phyloP scores from a whole-genome alignment of 2,329 filamentous ascomycete species.

The Ceratocystis eucalypticola region DNA sequence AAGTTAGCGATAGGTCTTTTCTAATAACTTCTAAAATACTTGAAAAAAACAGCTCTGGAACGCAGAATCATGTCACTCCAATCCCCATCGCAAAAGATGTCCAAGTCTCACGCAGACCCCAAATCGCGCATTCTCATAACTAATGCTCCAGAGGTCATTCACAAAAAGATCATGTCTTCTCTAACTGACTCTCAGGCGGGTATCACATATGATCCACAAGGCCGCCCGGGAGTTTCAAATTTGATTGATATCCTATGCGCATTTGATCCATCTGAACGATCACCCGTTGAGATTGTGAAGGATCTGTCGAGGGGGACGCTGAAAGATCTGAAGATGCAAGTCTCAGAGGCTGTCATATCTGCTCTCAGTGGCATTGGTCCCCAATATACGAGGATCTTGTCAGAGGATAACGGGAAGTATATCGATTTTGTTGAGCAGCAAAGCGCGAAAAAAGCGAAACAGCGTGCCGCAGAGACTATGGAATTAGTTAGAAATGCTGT shows the following conservation, averaged over 20 bases:
- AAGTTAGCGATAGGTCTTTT: not conserved
- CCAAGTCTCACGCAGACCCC: constrained; percentile 63
- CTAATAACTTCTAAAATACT: constrained; percentile 12
- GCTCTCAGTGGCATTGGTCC: constrained; percentile 43
- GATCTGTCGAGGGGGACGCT: constrained; percentile 29
- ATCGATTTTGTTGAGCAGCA: constrained; percentile 44
- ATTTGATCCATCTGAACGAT: constrained; percentile 38
- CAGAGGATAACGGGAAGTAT: constrained; percentile 34
- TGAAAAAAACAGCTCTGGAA: constrained; percentile 45
- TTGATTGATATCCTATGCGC: constrained; percentile 67
- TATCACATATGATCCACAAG: constrained; percentile 57
- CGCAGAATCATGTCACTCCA: constrained; percentile 83
- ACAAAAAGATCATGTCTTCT: constrained; percentile 55
- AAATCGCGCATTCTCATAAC: constrained; percentile 74
- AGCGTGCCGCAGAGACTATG: constrained; percentile 48
- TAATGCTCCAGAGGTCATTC: constrained; percentile 51
- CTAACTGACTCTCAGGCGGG: constrained; percentile 57
- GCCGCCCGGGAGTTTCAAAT: constrained; percentile 74
- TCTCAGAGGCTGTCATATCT: constrained; percentile 43
- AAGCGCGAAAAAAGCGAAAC: constrained; percentile 47
- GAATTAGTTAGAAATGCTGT: constrained; percentile 37
- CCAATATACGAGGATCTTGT: constrained; percentile 41
- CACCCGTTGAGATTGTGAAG: constrained; percentile 30
- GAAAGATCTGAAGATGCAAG: constrained; percentile 35
- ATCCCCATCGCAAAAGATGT: constrained; percentile 76